These are phyloP conservation scores for Prosopis cineraria DNA, from an alignment of 306 rosid genomes.

Conservation along the genomic window DNA sequence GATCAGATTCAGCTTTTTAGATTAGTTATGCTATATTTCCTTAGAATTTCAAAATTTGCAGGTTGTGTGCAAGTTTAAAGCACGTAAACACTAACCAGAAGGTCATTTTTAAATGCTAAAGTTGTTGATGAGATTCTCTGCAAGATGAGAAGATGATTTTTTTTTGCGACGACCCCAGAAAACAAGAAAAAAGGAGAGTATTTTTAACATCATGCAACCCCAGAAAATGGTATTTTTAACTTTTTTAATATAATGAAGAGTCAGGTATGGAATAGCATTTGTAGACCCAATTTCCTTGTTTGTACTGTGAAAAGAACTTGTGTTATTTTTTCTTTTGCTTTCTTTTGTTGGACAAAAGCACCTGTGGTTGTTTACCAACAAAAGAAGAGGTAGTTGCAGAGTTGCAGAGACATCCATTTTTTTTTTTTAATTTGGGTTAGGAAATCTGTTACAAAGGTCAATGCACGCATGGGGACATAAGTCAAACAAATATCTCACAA, in stretches of 20 bases:
- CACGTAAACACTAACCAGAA: background rate
- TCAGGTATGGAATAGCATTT: background rate
- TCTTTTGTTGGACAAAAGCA: background rate
- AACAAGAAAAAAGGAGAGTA: no score
- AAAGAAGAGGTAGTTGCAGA: conserved; percentile 26
- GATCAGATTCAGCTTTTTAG: background rate
- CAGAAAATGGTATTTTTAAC: background rate
- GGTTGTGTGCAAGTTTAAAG: conserved; percentile 17
- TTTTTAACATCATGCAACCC: background rate
- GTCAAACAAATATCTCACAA: conserved; percentile 16
- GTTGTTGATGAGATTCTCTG: background rate
- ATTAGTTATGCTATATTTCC: background rate
- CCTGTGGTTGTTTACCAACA: conserved; percentile 40
- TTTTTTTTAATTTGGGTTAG: background rate
- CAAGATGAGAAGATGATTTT: background rate
- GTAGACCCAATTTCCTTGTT: conserved; percentile 10
- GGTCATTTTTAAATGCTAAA: background rate
- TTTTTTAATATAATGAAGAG: background rate
- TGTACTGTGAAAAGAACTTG: background rate
- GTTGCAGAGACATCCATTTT: background rate
- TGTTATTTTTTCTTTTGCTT: background rate
- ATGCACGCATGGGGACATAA: background rate
- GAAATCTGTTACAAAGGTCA: conserved; percentile 23
- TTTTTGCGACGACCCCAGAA: background rate
- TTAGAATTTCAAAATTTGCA: background rate